Percentiles rank a stretch among this genome's conserved stretches.
Evolutionary conservation across 2,329 filamentous ascomycete genomes (phyloP).

Genomic region (Furcasterigmium furcatum): DNA sequence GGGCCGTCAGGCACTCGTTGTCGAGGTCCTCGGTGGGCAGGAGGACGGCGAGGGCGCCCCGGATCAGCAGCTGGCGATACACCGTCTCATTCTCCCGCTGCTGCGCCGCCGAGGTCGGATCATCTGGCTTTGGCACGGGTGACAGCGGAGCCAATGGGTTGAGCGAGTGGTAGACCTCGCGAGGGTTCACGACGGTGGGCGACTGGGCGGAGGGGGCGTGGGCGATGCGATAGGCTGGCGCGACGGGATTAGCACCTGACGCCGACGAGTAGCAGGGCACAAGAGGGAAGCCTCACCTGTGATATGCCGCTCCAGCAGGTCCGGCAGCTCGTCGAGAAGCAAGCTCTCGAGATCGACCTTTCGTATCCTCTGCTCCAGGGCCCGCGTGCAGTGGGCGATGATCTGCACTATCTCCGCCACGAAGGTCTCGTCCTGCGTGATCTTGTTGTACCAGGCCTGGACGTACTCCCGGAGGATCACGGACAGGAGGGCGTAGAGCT

Average conservation of each 20-base stretch:
- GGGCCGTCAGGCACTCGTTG: constrained; percentile 77
- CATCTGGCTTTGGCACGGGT: constrained; percentile 63
- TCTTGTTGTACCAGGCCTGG: constrained; percentile 87
- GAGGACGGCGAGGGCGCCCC: constrained; percentile 76
- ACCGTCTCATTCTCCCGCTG: constrained; percentile 75
- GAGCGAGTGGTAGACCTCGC: constrained; percentile 77
- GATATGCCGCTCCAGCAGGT: constrained; percentile 76
- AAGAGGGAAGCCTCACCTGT: constrained; percentile 51
- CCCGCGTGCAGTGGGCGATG: constrained; percentile 87
- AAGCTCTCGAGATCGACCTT: constrained; percentile 80
- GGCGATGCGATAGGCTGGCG: constrained; percentile 69
- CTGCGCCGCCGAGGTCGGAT: constrained; percentile 46
- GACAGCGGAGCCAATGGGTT: constrained; percentile 78
- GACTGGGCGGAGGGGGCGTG: constrained; percentile 54
- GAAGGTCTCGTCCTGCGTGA: constrained; percentile 87
- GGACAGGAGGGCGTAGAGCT: constrained; percentile 89
- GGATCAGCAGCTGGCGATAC: constrained; percentile 86
- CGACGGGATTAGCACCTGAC: neutral
- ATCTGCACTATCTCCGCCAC: constrained; percentile 85
- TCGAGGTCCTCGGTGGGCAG: constrained; percentile 90
- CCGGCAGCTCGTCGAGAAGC: constrained; percentile 83
- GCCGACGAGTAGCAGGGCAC: constrained; percentile 4
- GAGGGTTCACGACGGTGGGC: constrained; percentile 59
- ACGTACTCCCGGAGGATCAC: constrained; percentile 89
- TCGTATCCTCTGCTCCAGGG: constrained; percentile 80